These are phyloP conservation scores for Papiliotrema laurentii DNA, from an alignment of 1,284 basidiomycete species.

Conservation along the genomic window DNA sequence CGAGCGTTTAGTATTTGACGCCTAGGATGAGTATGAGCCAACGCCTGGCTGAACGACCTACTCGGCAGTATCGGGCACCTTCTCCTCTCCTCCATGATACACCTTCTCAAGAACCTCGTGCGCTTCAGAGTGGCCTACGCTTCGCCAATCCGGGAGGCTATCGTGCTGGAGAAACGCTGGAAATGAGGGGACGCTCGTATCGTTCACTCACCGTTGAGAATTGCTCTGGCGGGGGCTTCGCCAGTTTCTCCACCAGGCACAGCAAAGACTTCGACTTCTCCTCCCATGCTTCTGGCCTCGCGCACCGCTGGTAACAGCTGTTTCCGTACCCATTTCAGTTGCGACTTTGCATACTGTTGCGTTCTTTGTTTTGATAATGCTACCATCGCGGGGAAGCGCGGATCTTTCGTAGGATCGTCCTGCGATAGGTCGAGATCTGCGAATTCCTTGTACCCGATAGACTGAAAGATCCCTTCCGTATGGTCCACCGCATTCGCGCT, in stretches of 20 bases:
- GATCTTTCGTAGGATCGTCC: conserved; percentile 13
- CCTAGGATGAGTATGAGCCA: conserved; percentile 14
- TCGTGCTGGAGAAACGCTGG: conserved; percentile 61
- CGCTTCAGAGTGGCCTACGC: conserved; percentile 57
- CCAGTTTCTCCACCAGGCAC: conserved; percentile 59
- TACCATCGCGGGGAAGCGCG: conserved; percentile 57
- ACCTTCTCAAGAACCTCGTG: conserved; percentile 53
- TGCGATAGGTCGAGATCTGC: conserved; percentile 48
- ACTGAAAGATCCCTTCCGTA: conserved; percentile 78
- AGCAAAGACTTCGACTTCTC: conserved; percentile 44
- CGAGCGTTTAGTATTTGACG: conserved; percentile 62
- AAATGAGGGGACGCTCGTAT: not conserved
- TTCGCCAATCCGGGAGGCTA: conserved; percentile 58
- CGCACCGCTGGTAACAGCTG: conserved; percentile 76
- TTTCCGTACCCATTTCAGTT: conserved; percentile 88
- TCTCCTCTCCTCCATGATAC: conserved; percentile 43
- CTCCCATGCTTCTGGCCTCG: conserved; percentile 50
- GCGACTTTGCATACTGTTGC: conserved; percentile 84
- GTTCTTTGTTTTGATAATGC: conserved; percentile 83
- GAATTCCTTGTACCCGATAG: conserved; percentile 94
- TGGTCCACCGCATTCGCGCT: conserved; percentile 31
- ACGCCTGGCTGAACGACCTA: conserved; percentile 28
- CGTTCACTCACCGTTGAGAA: conserved; percentile 55
- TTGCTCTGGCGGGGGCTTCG: conserved; percentile 53
- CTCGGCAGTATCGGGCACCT: conserved; percentile 45